Conservation (phyloP, 805 yeast genomes). For the Starmera caribaea region DNA sequence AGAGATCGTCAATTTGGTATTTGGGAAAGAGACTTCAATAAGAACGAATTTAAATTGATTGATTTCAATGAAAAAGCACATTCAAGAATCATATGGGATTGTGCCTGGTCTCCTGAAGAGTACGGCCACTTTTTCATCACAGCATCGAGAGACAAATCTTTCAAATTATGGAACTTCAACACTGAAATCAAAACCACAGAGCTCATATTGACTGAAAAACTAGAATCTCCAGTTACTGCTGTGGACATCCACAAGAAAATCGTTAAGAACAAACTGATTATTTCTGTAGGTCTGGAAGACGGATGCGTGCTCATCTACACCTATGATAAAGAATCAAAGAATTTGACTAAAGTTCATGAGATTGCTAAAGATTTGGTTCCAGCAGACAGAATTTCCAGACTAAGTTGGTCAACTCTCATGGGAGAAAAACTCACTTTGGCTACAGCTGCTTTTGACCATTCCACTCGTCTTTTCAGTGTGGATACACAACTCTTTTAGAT, state of each 20-base stretch:
- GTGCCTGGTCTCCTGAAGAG: conserved; percentile 67
- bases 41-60: conserved; percentile 29
- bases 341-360: conserved; percentile 20
- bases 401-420: conserved; percentile 40
- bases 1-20: conserved; percentile 82
- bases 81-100: conserved; percentile 90
- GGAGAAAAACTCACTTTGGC: conserved; percentile 33
- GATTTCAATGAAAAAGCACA: conserved; percentile 64
- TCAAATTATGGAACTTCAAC: conserved; percentile 60
- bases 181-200: conserved; percentile 22
- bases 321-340: conserved; percentile 19
- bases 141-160: conserved; percentile 75
- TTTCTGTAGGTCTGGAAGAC: conserved; percentile 64
- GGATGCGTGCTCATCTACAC: conserved; percentile 46
- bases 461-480: conserved; percentile 32
- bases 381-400: conserved; percentile 48
- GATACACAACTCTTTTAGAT: conserved; percentile 2
- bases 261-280: conserved; percentile 21
- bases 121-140: conserved; percentile 55
- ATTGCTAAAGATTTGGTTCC: conserved; percentile 41
- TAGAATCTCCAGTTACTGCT: conserved; percentile 56
- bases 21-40: conserved; percentile 43
- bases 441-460: conserved; percentile 57
- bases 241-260: conserved; percentile 35
- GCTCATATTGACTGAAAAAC: conserved; percentile 31